These are phyloP conservation scores for Furcasterigmium sp. DNA, from an alignment of 2,329 filamentous ascomycete genomes.

Conservation along the genomic window DNA sequence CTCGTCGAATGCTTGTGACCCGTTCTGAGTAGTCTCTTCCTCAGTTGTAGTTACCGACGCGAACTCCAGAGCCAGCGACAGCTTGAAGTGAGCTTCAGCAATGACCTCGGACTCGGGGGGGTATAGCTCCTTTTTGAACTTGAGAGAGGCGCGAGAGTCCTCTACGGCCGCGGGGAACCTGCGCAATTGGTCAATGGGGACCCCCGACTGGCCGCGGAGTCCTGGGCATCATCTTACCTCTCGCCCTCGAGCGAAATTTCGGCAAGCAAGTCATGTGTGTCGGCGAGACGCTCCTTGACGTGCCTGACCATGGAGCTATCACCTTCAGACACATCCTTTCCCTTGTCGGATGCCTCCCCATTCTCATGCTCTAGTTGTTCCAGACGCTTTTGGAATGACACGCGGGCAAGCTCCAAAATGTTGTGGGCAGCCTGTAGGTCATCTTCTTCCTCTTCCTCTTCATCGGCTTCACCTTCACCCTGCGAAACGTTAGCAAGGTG, in stretches of 20 bases:
- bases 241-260: conserved; percentile 98
- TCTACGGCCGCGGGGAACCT: conserved; percentile 81
- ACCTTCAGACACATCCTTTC: conserved; percentile 33
- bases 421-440: conserved; percentile 77
- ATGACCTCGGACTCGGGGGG: conserved; percentile 77
- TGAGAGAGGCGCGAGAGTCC: conserved; percentile 73
- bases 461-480: conserved; percentile 30
- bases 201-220: no score
- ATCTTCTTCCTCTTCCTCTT: conserved; percentile 59
- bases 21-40: conserved; percentile 40
- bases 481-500: conserved; percentile 7
- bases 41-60: conserved; percentile 67
- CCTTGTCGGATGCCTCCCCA: conserved; percentile 21
- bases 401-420: conserved; percentile 73
- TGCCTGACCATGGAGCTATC: conserved; percentile 44
- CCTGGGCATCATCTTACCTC: no score
- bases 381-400: conserved; percentile 56
- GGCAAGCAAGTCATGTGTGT: conserved; percentile 88
- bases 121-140: conserved; percentile 74
- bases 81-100: conserved; percentile 93
- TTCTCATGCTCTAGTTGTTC: conserved; percentile 30
- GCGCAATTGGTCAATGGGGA: conserved; percentile 7
- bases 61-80: conserved; percentile 92
- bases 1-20: conserved; percentile 57
- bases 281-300: conserved; percentile 80